Conservation (phyloP, 495 filamentous ascomycete genomes). For the Xanthoparmelia taractica region DNA sequence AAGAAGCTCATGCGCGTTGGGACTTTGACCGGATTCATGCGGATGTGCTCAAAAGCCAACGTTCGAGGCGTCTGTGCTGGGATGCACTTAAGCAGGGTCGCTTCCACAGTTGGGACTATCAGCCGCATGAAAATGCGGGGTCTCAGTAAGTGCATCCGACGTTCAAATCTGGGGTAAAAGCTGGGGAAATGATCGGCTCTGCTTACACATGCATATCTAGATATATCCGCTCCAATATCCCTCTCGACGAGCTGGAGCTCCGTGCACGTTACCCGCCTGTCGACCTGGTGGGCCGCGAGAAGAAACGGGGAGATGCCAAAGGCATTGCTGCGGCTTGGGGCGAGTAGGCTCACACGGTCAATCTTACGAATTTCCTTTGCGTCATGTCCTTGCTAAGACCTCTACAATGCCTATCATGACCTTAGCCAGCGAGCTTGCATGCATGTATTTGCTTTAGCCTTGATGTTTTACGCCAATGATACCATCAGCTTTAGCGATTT, state of each 20-base stretch:
- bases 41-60: conserved; percentile 63
- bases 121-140: conserved; percentile 62
- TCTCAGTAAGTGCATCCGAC: conserved; percentile 48
- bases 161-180: conserved; percentile 4
- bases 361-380: not conserved
- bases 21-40: conserved; percentile 62
- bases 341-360: not conserved
- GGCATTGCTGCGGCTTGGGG: conserved; percentile 21
- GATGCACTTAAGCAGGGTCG: conserved; percentile 61
- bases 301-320: conserved; percentile 20
- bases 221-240: conserved; percentile 61
- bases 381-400: not conserved
- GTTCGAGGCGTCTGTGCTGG: conserved; percentile 64
- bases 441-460: not conserved
- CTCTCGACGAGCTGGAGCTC: conserved; percentile 61
- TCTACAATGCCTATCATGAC: not conserved
- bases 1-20: conserved; percentile 62
- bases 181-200: not conserved
- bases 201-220: conserved; percentile 25
- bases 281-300: conserved; percentile 47
- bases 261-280: conserved; percentile 57
- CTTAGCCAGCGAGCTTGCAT: conserved; percentile 4
- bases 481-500: conserved; percentile 6
- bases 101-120: conserved; percentile 69
- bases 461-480: not conserved